Evolutionary conservation across 768 basidiomycete species (phyloP), one percentile per base, ranked within the genome.

Genomic region (Lactifluus piperatus): DNA sequence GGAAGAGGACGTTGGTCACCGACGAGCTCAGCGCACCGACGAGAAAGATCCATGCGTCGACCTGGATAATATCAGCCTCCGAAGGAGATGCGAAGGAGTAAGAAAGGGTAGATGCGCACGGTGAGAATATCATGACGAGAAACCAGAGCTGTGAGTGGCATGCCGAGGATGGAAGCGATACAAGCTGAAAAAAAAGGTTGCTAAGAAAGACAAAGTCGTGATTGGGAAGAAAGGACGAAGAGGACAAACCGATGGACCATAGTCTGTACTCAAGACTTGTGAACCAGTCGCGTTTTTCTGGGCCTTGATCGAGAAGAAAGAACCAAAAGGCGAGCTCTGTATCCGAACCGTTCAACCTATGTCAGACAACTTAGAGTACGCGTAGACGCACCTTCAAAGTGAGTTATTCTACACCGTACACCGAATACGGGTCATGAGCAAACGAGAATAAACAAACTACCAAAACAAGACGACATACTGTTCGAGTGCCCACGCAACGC

Each of bases 291-390:
- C 83, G 80, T 66, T 83, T 81, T 45, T 75, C 72, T 0, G 85
- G 85, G 4, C 85, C 85, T 71, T 91, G 89, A 62, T 89, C 81
- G 30, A 90, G 77, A 22, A 92, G 78, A 69, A 91, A 92, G 29
- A 91, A 67, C 90, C 90, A 92, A 67, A 91, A 91, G 0, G 83
- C 76, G 14, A 91, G 77, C 68, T 90, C 88, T 89, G 51, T 7
- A 16, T 44, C 24, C 37, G 37, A 26, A 20, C 13, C n/a, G 10
- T 41, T 36, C 14, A 44, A 26, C 1, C 2, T 7, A 10, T 32
- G 4, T 32, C 30, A 32, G 30, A 7, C 10, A 32, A 32, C 30
- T 10, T 30, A 18, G n/a, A n/a, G n/a, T n/a, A 32, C 39, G 39
- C 4, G 22, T 5, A 18, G 41, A 48, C 66, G 34, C 64, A 83